These are phyloP conservation scores for Thecaphora frezii DNA, from an alignment of 1,284 basidiomycete genomes.

Conservation along the genomic window DNA sequence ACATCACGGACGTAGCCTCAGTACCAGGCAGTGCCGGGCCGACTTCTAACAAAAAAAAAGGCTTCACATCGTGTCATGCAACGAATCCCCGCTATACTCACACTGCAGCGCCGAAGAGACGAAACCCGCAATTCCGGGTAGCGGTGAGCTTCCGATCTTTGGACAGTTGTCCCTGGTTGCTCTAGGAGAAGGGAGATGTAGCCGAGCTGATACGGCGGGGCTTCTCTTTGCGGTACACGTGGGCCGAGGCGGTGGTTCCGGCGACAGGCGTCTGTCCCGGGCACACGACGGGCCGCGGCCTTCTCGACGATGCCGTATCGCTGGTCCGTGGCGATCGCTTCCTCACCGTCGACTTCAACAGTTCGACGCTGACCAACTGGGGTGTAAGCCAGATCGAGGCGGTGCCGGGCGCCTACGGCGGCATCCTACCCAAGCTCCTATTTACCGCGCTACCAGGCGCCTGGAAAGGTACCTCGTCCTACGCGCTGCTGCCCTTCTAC, in stretches of 20 bases:
- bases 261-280: slow-evolving; percentile 64
- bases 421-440: slow-evolving; percentile 64
- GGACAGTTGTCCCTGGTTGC: no score
- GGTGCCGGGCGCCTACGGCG: slow-evolving; percentile 61
- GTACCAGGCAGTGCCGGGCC: slow-evolving; percentile 63
- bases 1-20: slow-evolving; percentile 59
- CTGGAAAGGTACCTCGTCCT: slow-evolving; percentile 63
- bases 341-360: slow-evolving; percentile 76
- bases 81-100: no score
- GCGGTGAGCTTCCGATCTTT: no score
- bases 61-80: no score
- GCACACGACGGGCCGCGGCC: slow-evolving; percentile 80
- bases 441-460: slow-evolving; percentile 69
- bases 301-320: slow-evolving; percentile 79
- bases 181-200: no score
- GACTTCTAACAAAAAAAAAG: no score
- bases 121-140: slow-evolving; percentile 73
- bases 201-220: no score
- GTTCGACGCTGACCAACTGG: slow-evolving; percentile 70
- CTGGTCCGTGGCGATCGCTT: slow-evolving; percentile 78
- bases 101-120: slow-evolving; percentile 66
- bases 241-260: no score
- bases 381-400: slow-evolving; percentile 37
- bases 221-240: no score
- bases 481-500: slow-evolving; percentile 83